Conservation (phyloP, 164 flowering plant genomes). For the Vitis riparia region DNA sequence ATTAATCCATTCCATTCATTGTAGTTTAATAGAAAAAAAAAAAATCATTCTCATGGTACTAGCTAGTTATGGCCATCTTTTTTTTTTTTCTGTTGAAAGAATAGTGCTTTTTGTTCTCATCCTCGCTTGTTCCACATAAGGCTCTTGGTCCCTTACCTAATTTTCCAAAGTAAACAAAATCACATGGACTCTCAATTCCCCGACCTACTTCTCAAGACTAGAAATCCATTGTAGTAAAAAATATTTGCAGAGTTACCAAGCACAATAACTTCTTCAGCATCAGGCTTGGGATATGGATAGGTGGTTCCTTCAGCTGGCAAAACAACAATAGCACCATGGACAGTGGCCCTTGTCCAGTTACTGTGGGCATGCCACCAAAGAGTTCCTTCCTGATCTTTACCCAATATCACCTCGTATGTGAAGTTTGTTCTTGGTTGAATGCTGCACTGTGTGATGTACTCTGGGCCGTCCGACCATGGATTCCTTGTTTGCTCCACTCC, state of each 20-base stretch:
- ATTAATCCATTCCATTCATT: too few relatives aligned
- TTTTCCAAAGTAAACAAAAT: too few relatives aligned
- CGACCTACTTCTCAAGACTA: too few relatives aligned
- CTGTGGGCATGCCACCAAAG: conserved; percentile 61
- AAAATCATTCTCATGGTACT: too few relatives aligned
- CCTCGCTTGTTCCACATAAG: too few relatives aligned
- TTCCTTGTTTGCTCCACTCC: conserved; percentile 49
- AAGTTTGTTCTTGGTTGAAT: conserved; percentile 32
- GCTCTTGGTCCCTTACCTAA: too few relatives aligned
- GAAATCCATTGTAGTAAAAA: background rate
- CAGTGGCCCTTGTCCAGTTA: conserved; percentile 47
- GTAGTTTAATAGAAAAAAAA: too few relatives aligned
- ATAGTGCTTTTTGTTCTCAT: too few relatives aligned
- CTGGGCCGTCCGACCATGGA: conserved; percentile 55
- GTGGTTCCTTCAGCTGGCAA: conserved; percentile 18
- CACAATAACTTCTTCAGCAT: conserved; percentile 22
- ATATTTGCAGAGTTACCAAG: conserved; percentile 22
- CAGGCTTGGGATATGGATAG: conserved; percentile 43
- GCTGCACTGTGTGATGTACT: conserved; percentile 39
- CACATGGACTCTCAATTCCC: too few relatives aligned
- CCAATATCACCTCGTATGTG: conserved; percentile 25
- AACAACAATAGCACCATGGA: conserved; percentile 45
- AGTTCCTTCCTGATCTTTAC: conserved; percentile 34
- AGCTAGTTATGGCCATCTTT: too few relatives aligned
- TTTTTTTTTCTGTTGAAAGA: too few relatives aligned